These are phyloP conservation scores for Tricholoma furcatifolium DNA, from an alignment of 768 basidiomycete species.

Conservation along the genomic window DNA sequence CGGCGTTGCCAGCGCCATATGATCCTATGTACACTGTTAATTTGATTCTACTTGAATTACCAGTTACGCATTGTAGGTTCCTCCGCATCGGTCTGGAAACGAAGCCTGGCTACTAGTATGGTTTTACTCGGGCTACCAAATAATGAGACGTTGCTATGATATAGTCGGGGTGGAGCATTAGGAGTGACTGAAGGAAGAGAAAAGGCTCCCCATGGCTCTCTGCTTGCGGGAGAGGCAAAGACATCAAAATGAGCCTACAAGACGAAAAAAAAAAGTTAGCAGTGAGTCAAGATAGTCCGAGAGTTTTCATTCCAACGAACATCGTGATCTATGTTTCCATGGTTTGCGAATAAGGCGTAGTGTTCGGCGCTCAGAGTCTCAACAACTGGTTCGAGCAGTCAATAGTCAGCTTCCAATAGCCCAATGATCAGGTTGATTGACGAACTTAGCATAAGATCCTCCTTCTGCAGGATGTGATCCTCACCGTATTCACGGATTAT, in stretches of 20 bases:
- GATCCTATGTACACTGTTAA: too few species aligned
- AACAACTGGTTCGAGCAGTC: constrained; percentile 1
- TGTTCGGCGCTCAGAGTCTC: constrained; percentile 12
- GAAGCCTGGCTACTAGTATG: constrained; percentile 8
- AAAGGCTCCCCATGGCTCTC: constrained; percentile 8
- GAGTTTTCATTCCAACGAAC: neutral
- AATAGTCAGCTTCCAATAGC: too few species aligned
- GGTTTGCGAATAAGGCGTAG: constrained; percentile 10
- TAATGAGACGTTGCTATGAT: constrained; percentile 2
- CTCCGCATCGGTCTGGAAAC: constrained; percentile 11
- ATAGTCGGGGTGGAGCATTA: neutral
- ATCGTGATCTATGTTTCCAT: constrained; percentile 4
- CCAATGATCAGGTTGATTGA: neutral
- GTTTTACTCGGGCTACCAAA: constrained; percentile 2
- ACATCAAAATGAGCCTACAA: constrained; percentile 11
- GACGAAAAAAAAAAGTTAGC: neutral
- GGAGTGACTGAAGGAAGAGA: neutral
- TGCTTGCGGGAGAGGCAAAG: neutral
- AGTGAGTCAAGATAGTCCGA: neutral
- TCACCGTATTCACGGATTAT: constrained; percentile 7
- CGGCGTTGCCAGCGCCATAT: too few species aligned
- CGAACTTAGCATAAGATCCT: constrained; percentile 8
- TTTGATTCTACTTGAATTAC: too few species aligned
- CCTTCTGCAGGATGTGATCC: constrained; percentile 5
- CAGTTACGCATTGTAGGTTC: constrained; percentile 6